Percentiles rank a stretch among this genome's conserved stretches.
These are phyloP conservation scores for Trichosporon ovoides DNA, from an alignment of 1,284 basidiomycete species.

Conservation along the genomic window DNA sequence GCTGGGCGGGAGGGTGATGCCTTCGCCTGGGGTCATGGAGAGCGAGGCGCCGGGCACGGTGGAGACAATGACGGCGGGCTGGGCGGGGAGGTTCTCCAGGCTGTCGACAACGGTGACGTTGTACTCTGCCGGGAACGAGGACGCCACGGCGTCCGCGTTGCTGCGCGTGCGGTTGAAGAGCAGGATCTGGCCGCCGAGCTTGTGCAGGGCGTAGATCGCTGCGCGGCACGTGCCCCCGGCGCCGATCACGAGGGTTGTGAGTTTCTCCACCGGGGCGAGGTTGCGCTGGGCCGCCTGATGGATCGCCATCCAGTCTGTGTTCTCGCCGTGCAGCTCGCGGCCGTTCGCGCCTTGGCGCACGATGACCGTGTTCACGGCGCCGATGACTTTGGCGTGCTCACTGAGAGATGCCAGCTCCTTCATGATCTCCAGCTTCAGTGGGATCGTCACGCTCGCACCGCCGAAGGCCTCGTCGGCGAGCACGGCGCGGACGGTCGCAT, in stretches of 20 bases:
- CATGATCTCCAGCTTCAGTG: constrained; percentile 83
- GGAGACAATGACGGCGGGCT: constrained; percentile 70
- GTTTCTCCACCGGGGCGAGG: constrained; percentile 39
- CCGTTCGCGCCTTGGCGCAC: constrained; percentile 54
- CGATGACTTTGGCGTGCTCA: constrained; percentile 71
- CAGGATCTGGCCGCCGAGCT: constrained; percentile 68
- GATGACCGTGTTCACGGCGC: constrained; percentile 88
- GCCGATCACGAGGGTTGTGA: constrained; percentile 73
- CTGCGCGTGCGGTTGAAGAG: constrained; percentile 74
- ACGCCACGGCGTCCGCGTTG: constrained; percentile 65
- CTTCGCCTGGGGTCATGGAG: constrained; percentile 47
- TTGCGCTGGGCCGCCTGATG: constrained; percentile 52
- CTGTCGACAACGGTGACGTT: constrained; percentile 56
- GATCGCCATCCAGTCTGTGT: constrained; percentile 90
- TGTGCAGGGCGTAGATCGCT: constrained; percentile 78
- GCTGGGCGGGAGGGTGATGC: constrained; percentile 57
- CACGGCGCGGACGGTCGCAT: constrained; percentile 60
- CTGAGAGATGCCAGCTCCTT: constrained; percentile 70
- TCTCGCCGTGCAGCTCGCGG: constrained; percentile 69
- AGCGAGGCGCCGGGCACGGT: constrained; percentile 77
- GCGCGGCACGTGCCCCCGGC: constrained; percentile 90
- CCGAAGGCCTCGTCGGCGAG: constrained; percentile 73
- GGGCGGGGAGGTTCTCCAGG: constrained; percentile 56
- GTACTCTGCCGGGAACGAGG: constrained; percentile 60
- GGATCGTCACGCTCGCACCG: constrained; percentile 93